Conservation (phyloP, 2,329 filamentous ascomycete species). For the Kalmusia sp. region DNA sequence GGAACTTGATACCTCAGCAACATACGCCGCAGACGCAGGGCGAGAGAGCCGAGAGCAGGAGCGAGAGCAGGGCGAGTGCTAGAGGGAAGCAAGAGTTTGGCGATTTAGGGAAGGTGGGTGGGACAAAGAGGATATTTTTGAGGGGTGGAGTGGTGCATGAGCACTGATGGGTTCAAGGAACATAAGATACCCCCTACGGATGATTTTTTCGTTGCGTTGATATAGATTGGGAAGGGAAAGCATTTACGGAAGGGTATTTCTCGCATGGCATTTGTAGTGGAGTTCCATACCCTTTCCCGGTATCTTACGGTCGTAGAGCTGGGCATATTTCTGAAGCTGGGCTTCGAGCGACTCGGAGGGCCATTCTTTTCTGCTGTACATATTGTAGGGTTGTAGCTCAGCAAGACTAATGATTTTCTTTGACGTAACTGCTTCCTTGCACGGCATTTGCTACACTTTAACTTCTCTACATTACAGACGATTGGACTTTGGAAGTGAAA, state of each 20-base stretch:
- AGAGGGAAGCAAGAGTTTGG: constrained; percentile 60
- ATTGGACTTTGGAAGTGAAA: too few relatives aligned
- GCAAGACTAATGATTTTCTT: too few relatives aligned
- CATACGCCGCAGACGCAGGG: constrained; percentile 17
- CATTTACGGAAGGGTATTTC: background rate
- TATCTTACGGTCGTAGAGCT: too few relatives aligned
- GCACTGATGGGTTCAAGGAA: constrained; percentile 10
- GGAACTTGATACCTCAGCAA: constrained; percentile 50
- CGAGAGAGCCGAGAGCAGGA: constrained; percentile 31
- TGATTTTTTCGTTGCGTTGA: background rate
- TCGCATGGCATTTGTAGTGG: background rate
- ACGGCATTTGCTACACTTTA: too few relatives aligned
- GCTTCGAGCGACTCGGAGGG: too few relatives aligned
- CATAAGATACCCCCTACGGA: background rate
- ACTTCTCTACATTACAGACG: too few relatives aligned
- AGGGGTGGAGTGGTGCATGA: constrained; percentile 36
- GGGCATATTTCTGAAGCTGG: too few relatives aligned
- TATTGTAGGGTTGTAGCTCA: too few relatives aligned
- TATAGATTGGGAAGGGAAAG: background rate
- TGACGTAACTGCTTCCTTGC: too few relatives aligned
- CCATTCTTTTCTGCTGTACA: too few relatives aligned
- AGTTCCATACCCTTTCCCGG: constrained; percentile 11
- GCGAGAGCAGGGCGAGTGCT: constrained; percentile 31
- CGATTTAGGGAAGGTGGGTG: constrained; percentile 74
- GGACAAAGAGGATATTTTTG: constrained; percentile 75